phyloP scores from a whole-genome alignment of 1,139 yeast genomes.

The Debaryomyces udenii region DNA sequence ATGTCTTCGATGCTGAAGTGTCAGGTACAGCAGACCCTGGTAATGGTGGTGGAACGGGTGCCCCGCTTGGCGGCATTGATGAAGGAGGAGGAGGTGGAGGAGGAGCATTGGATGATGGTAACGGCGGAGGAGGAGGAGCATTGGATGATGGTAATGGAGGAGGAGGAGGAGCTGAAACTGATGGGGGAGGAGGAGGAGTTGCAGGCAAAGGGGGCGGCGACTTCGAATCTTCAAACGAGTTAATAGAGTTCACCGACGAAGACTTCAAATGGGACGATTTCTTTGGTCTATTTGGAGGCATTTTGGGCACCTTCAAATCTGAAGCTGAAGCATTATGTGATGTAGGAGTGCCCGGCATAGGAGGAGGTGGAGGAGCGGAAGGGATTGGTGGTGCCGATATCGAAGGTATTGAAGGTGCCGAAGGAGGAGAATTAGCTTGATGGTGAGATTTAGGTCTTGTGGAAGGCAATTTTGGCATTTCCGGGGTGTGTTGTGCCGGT shows the following conservation, averaged over 20 bases:
- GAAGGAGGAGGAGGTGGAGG: conserved; percentile 13
- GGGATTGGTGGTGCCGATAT: conserved; percentile 22
- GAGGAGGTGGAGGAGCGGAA: conserved; percentile 20
- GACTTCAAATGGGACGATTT: conserved; percentile 39
- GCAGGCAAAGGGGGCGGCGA: conserved; percentile 14
- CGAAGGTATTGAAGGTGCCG: conserved; percentile 16
- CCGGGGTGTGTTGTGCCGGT: conserved; percentile 24
- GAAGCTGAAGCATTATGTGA: conserved; percentile 18
- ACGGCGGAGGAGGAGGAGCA: conserved; percentile 14
- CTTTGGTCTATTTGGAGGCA: conserved; percentile 35
- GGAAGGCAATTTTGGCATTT: conserved; percentile 31
- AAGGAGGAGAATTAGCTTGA: conserved; percentile 10
- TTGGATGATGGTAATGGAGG: conserved; percentile 24
- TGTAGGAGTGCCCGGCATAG: conserved; percentile 20
- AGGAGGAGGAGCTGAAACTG: conserved; percentile 23
- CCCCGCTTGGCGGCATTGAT: conserved; percentile 15
- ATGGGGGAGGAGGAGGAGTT: conserved; percentile 24
- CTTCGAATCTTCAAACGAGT: no score
- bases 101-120: conserved; percentile 16
- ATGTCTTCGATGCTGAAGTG: conserved; percentile 15
- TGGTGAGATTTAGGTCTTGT: conserved; percentile 7
- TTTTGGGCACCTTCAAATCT: conserved; percentile 28
- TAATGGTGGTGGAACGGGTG: conserved; percentile 26
- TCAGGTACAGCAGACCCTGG: conserved; percentile 28
- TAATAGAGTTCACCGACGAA: no score